Conservation (phyloP, 106 monocot genomes). For the Apostasia shenzhenica region DNA sequence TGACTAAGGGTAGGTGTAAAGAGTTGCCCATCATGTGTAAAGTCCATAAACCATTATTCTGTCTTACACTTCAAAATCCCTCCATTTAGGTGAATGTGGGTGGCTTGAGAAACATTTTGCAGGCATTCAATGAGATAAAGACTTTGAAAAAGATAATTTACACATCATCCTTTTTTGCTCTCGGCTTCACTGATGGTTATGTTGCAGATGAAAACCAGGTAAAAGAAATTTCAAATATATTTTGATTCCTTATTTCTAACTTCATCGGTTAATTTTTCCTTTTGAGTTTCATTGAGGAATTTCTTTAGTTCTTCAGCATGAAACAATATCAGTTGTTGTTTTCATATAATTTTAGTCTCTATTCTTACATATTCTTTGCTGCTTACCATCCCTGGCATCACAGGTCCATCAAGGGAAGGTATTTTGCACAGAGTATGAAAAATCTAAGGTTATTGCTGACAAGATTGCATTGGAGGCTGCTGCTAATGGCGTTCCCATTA, state of each 20-base stretch:
- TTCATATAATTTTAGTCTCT: too few species aligned
- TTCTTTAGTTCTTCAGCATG: neutral
- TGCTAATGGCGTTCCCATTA: conserved; percentile 65
- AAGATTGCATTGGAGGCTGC: conserved; percentile 76
- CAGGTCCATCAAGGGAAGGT: conserved; percentile 70
- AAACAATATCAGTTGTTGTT: too few species aligned
- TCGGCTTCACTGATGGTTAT: conserved; percentile 80
- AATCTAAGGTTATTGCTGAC: conserved; percentile 79
- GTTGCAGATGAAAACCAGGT: conserved; percentile 93
- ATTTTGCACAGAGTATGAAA: conserved; percentile 98
- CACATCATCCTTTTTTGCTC: conserved; percentile 92
- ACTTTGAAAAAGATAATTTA: conserved; percentile 74
- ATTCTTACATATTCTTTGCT: neutral
- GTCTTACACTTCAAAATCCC: too few species aligned
- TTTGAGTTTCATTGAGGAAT: neutral
- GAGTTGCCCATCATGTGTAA: too few species aligned
- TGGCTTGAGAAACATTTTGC: conserved; percentile 74
- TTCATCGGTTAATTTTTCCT: neutral
- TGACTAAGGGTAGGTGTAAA: too few species aligned
- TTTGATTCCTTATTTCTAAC: too few species aligned
- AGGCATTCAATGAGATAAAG: conserved; percentile 50
- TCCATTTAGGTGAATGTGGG: conserved; percentile 66
- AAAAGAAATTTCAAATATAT: neutral
- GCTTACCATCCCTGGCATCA: conserved; percentile 7
- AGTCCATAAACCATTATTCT: too few species aligned